Percentiles rank a stretch among this genome's conserved stretches.
phyloP scores from a whole-genome alignment of 495 filamentous ascomycete genomes.

The Penicillium crystallinum region DNA sequence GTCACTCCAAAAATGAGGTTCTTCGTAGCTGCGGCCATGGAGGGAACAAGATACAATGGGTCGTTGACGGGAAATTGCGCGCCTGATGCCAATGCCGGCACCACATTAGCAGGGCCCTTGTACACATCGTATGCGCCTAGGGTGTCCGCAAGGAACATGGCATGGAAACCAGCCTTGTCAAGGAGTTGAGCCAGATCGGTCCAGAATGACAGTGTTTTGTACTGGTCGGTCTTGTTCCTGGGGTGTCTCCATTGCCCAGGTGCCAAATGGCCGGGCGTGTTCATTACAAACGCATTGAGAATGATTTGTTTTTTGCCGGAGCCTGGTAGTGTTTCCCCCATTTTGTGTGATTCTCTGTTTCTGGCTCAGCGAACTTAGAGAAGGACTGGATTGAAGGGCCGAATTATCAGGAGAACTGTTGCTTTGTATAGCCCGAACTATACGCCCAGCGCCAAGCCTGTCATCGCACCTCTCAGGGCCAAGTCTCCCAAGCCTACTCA shows the following conservation, averaged over 20 bases:
- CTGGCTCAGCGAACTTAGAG: background rate
- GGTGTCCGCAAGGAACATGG: slow-evolving; percentile 56
- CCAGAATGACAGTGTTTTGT: slow-evolving; percentile 52
- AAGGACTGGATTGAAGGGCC: background rate
- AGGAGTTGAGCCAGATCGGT: slow-evolving; percentile 51
- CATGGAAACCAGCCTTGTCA: slow-evolving; percentile 56
- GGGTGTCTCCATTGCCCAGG: slow-evolving; percentile 55
- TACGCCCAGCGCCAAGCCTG: background rate
- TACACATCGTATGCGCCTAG: slow-evolving; percentile 32
- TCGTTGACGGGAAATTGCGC: slow-evolving; percentile 36
- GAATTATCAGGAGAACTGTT: background rate
- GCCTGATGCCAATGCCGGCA: slow-evolving; percentile 24
- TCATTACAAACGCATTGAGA: slow-evolving; percentile 55
- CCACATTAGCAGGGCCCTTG: slow-evolving; percentile 27
- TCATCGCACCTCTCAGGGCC: background rate
- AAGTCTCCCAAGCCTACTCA: background rate
- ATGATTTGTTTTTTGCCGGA: slow-evolving; percentile 47
- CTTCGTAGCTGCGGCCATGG: slow-evolving; percentile 54
- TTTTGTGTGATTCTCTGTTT: background rate
- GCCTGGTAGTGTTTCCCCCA: background rate
- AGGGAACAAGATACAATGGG: slow-evolving; percentile 44
- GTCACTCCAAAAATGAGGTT: slow-evolving; percentile 51
- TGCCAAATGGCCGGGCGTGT: slow-evolving; percentile 50
- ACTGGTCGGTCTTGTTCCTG: slow-evolving; percentile 47
- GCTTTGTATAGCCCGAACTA: background rate